Evolutionary conservation across 371 early-diverging fungal genomes (phyloP), one percentile per base, ranked within the genome.

Genomic region (Mortierella sp.): DNA sequence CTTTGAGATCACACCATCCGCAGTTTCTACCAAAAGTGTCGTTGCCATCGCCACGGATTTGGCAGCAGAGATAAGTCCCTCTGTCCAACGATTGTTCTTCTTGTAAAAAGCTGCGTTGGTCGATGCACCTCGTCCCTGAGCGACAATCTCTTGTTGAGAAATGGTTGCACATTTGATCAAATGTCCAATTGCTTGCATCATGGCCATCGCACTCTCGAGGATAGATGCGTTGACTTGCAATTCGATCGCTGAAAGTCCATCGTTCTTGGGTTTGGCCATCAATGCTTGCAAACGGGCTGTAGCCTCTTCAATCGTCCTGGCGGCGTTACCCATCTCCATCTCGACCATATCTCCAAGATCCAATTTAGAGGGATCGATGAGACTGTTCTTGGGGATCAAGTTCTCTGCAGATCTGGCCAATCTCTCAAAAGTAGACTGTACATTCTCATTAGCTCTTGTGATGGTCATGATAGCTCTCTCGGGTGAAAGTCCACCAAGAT

Each of bases 71-170:
- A 99, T 97, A 37, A 99, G 89, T 24, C 99, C 99, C 79, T 99
- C 98, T 3, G 98, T 99, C 99, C 99, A 99, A 73, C 97, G 93
- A 88, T 97, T 97, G 87, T 99, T 96, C 90, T 98, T 97, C 84
- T 98, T 98, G 91, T 99, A 99, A 83, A 97, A 98, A 0, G 95
- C 96, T 5, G 94, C 93, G 60, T 93, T 94, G 43, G 94, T 91
- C n/a, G 92, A 89, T 3, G 92, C 83, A 1, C 96, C 97, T 49
- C 94, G 90, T 24, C 97, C 97, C 80, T 97, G 95, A 1, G 96
- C 92, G 5, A 98, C 98, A 87, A 98, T 96, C 86, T 99, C 99
- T 80, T 97, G 94, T 84, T 99, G 98, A 16, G 96, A 94, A 30
- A 90, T 94, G 5, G 97, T 97, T 18, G 99, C 98, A 68, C 96